Evolutionary conservation across 257 asterid genomes (phyloP), one percentile per base, ranked within the genome.

Genomic region (Rhazya stricta): DNA sequence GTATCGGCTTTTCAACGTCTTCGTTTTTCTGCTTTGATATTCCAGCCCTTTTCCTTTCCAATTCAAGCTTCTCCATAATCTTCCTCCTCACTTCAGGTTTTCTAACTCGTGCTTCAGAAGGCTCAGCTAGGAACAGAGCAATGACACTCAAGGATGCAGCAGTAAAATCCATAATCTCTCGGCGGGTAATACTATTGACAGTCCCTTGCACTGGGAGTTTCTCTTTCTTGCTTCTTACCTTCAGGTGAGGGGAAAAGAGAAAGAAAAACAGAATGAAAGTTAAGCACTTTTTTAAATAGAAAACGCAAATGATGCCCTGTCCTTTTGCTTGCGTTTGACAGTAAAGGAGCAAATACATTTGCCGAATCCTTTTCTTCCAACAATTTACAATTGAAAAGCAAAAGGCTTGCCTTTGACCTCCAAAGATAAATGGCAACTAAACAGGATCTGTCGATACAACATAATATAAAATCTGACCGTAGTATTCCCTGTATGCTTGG

Each of bases 51-150:
- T 70, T 79, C 78, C 83, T 78, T 42, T 85, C 81, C 78, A 69
- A 73, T 71, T 79, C 82, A 25, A 85, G 54, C 77, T 86, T 84
- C 80, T 83, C 86, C 80, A 78, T 37, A 37, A 89, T 81, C 69
- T 84, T 86, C 83, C 81, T 79, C 83, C 84, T 84, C 65, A 78
- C 78, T 5, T 86, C 81, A 34, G 90, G 86, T 48, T 81, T 84
- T 76, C 81, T 80, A 32, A 91, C 19, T 23, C 85, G 84, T 36
- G 92, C 96, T 69, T 86, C 91, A 41, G 90, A 89, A 30, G 87
- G 50, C 11, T 84, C 68, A 0, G 91, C 77, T 69, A 79, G 69
- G 42, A 85, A 81, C 51, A 88, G 74, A 53, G 83, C 30, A 46
- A 83, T 45, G 37, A 84, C 77, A 39, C 88, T 83, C 21, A 89